Evolutionary conservation across 2,329 filamentous ascomycete genomes (phyloP), one percentile per base, ranked within the genome.

Genomic region (Calonectria montana): DNA sequence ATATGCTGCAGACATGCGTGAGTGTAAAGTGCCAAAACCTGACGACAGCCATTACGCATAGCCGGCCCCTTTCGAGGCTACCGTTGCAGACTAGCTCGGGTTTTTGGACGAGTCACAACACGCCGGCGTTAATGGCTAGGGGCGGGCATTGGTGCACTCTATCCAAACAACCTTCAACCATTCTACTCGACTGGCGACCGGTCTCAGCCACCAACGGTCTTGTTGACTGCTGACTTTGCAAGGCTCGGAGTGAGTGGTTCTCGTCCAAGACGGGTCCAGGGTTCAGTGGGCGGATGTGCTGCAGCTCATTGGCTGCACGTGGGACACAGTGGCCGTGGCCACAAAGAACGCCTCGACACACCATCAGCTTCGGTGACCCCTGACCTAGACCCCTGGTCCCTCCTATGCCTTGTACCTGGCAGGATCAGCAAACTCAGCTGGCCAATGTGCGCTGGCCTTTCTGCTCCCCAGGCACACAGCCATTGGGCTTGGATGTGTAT

Each of bases 341-440:
- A 35, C 45, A 47, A 55, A 64, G 67, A 63, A 59, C 67, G 55
- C 62, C 65, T 62, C 18, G 66, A 50, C 59, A 50, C 59, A 63
- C 74, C 72, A 68, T 73, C 63, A 48, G 59, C 47, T 39, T 67
- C 71, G 39, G 39, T 64, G 73, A 77, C 75, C 78, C 78, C 77
- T 80, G 77, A 77, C 70, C 70, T 62, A 62, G 74, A 74, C 67
- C 75, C 72, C 57, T 72, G 69, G 39, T 39, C 62, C 37, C 73
- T 74, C 73, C 64, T 57, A 66, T 66, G 25, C 71, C 70, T 63
- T 47, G 77, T 76, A 69, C 78, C 77, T 75, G 75, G 68, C 69
- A 78, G 72, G 72, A 75, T 79, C 77, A 78, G 69, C 74, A 67
- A 69, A 45, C 39, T 71, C 55, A 76, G 69, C 77, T 75, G 78